Percentiles rank a stretch among this genome's conserved stretches.
phyloP scores from a whole-genome alignment of 1,139 yeast species.

The Sugiyamaella castrensis region DNA sequence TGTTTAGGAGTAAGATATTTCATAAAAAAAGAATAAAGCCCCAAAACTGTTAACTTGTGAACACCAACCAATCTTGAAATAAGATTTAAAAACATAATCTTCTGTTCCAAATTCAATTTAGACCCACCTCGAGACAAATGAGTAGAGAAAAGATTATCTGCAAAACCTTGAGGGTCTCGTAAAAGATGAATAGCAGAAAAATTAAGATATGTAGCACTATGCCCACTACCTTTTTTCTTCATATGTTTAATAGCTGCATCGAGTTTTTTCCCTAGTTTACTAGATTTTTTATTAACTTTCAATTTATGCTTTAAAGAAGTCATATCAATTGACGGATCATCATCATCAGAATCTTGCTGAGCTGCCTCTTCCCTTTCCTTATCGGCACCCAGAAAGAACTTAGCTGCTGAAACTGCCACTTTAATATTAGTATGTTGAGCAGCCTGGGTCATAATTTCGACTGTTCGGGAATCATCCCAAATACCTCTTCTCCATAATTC shows the following conservation, averaged over 20 bases:
- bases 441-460: constrained; percentile 95
- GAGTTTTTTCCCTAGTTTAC: constrained; percentile 74
- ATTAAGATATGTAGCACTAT: constrained; percentile 67
- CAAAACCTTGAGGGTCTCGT: constrained; percentile 97
- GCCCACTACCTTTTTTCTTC: constrained; percentile 56
- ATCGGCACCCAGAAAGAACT: constrained; percentile 91
- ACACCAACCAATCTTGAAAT: constrained; percentile 88
- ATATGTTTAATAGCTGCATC: constrained; percentile 66
- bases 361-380: constrained; percentile 88
- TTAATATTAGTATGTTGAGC: constrained; percentile 83
- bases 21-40: constrained; percentile 81
- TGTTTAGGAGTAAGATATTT: constrained; percentile 94
- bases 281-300: constrained; percentile 77
- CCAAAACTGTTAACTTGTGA: constrained; percentile 86
- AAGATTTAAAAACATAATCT: constrained; percentile 80
- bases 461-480: constrained; percentile 96
- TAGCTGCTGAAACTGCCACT: constrained; percentile 85
- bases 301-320: constrained; percentile 70
- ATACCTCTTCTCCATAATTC: constrained; percentile 97
- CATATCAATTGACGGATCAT: constrained; percentile 50
- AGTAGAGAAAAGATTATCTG: constrained; percentile 70
- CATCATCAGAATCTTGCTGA: constrained; percentile 69
- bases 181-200: constrained; percentile 91
- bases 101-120: constrained; percentile 79
- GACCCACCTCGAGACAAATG: constrained; percentile 66